Evolutionary conservation across 768 basidiomycete genomes (phyloP), one percentile per base, ranked within the genome.

Genomic region (Tricholoma sp.): DNA sequence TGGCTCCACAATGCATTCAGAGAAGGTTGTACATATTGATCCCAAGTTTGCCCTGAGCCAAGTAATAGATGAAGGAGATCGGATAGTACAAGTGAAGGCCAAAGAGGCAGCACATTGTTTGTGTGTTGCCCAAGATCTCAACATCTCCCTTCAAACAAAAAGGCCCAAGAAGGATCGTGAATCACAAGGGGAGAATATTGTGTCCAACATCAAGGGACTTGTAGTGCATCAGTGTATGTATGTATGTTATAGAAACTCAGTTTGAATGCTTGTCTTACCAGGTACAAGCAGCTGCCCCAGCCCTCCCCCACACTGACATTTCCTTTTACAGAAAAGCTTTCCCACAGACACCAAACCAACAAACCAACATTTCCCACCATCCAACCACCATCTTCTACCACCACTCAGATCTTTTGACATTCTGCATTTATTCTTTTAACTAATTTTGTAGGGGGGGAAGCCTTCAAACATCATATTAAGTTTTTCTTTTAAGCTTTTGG

Each of bases 101-200:
- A 53, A 59, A 32, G 61, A 62, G 47, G 61, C 61, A 4, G 54
- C 61, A n/a, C 45, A 62, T 5, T 47, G 11, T 14, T 51, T 58
- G 16, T 58, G 56, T 18, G 27, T 62, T 22, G 47, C 18, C 0
- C 61, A 62, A 21, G 53, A 54, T 43, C 14, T 39, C 16, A 57
- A 62, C 35, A 35, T 11, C 24, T 21, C 11, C 5, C 1, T 47
- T 1, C 57, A 61, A 8, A 43, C 46, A 34, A 34, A 34, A 34
- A 34, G 3, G 32, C 32, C 32, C 32, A 34, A 34, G 32, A 34
- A 34, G 32, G 32, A 34, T 34, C 57, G 60, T 22, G 57, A 58
- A 31, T 4, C 58, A 29, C 55, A 57, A 14, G 58, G 60, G 60
- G 45, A 58, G 45, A 47, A 21, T 12, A 43, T 54, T 24, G 53